Evolutionary conservation across 257 asterid genomes (phyloP).

Genomic region (Henckelia pumila): DNA sequence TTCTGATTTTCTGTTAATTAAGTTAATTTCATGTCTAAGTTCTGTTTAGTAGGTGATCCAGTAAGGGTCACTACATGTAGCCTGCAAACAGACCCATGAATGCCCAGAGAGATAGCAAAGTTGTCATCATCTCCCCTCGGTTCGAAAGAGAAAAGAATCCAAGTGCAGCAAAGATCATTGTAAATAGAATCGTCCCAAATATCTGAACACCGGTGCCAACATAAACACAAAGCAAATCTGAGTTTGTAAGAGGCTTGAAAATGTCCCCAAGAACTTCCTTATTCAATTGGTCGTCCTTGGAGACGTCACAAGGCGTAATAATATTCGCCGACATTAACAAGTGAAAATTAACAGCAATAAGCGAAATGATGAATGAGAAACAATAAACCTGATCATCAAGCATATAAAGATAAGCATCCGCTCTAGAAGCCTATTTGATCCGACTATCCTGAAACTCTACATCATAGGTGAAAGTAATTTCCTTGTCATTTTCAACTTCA

Average conservation of each 20-base stretch:
- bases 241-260: constrained; percentile 75
- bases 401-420: constrained; percentile 63
- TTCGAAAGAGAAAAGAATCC: constrained; percentile 73
- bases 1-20: no score
- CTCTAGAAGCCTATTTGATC: constrained; percentile 20
- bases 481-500: neutral
- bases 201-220: constrained; percentile 81
- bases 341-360: neutral
- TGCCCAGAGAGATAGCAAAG: neutral
- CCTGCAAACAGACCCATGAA: neutral
- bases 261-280: constrained; percentile 86
- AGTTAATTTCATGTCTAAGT: no score
- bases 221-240: constrained; percentile 68
- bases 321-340: neutral
- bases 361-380: neutral
- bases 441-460: neutral
- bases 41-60: no score
- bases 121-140: neutral
- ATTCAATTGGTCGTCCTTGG: no score
- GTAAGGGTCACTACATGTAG: no score
- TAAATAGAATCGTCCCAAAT: constrained; percentile 71
- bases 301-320: no score
- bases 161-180: constrained; percentile 69
- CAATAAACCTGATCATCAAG: no score
- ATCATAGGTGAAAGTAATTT: neutral